Percentiles rank a stretch among this genome's conserved stretches.
phyloP scores from a whole-genome alignment of 257 asterid species.

The Solanum lycopersicoides region DNA sequence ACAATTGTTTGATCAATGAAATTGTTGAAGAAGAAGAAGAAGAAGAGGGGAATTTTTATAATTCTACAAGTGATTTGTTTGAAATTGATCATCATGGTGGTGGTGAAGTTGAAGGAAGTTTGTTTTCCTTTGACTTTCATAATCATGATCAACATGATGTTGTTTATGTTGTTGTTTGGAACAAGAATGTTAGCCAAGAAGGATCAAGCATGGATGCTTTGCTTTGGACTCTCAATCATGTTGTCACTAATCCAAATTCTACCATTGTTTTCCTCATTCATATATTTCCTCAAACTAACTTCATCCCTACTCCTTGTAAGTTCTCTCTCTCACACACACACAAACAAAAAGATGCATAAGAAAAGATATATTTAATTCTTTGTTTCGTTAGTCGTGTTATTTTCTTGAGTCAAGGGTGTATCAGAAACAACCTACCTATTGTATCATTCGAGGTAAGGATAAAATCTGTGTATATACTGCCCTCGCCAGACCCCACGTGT shows the following conservation, averaged over 20 bases:
- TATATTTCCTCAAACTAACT: conserved; percentile 51
- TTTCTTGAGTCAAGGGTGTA: neutral
- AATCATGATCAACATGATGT: conserved; percentile 9
- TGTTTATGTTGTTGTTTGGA: conserved; percentile 31
- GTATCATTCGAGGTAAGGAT: neutral
- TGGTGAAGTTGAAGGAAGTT: conserved; percentile 2
- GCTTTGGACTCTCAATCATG: conserved; percentile 37
- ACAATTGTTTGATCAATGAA: neutral
- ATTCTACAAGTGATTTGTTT: neutral
- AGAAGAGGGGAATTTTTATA: neutral
- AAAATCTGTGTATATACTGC: rapidly evolving
- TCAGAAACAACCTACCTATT: neutral
- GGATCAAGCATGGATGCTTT: conserved; percentile 47
- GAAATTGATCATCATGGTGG: conserved; percentile 11
- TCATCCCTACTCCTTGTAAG: conserved; percentile 72
- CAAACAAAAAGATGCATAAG: neutral
- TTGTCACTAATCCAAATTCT: conserved; percentile 8
- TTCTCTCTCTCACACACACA: neutral
- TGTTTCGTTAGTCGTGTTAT: neutral
- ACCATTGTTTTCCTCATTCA: conserved; percentile 44
- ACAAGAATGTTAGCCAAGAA: conserved; percentile 4
- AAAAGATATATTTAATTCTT: neutral
- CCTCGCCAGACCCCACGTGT: rapidly evolving
- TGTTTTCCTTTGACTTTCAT: conserved; percentile 16
- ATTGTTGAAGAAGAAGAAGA: neutral